Base-by-base conservation (phyloP, 73 alveolate species). In the Paramecium octaurelia region DNA sequence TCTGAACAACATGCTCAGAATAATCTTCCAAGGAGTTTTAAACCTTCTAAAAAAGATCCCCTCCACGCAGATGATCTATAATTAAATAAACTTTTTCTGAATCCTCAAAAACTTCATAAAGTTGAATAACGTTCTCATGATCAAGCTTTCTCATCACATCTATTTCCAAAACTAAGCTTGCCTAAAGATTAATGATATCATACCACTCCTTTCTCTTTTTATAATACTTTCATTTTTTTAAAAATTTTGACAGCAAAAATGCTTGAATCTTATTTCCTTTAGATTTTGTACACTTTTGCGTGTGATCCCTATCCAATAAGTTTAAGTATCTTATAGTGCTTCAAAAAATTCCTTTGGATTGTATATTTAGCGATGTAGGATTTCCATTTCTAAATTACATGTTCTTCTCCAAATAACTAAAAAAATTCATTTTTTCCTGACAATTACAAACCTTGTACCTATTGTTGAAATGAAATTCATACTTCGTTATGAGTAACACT, bases 101-200 rank as follows among this genome's bases (percentile, higher is more conserved):
- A 8, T 68, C 84, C 24, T 68, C 84, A 68, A 31, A 68, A 21
- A 68, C 84, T 18, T 68, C 84, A 18, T 68, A 12, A 36, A 87
- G 50, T 60, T 87, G 23, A 36, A 87, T 87, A 12, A 58, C 69
- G 40, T 58, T 77, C 2, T 50, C 88, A 31, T 87, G 77, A 6
- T 87, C 21, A 23, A 87, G 34, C 23, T 87, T 24, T 40, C 93
- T 73, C 64, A 87, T 42, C 14, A 68, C 69, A 0, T 73, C 54
- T 31, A 87, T 58, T 50, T 87, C 93, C 12, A 31, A 31, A 2
- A 68, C 7, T 24, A 68, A 14, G 40, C 50, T 34, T 68, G 24
- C 40, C 84, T 68, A 20, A 68, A 27, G 5, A 43, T 21, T 16
- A 24, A 20, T 42, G 6, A 24, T 8, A 2, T 38, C 9, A 14